Conservation (phyloP, 139 green algal species). For the Volvox africanus region DNA sequence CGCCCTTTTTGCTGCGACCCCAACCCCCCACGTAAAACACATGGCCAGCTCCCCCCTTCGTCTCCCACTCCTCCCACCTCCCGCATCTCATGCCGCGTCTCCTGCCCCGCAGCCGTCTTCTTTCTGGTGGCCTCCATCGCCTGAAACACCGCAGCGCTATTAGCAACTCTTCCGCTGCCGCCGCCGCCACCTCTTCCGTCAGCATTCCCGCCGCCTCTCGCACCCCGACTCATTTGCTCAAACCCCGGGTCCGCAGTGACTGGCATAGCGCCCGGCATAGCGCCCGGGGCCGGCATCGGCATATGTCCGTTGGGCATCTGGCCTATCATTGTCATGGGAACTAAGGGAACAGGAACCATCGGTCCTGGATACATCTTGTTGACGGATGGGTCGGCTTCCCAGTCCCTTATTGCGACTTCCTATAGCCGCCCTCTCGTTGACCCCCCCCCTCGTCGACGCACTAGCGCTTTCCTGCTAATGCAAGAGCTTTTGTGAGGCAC, state of each 20-base stretch:
- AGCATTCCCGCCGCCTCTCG: background rate
- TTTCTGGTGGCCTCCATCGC: constrained; percentile 25
- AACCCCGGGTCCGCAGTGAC: too few relatives aligned
- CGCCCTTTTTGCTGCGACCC: too few relatives aligned
- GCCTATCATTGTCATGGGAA: background rate
- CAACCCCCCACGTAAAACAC: too few relatives aligned
- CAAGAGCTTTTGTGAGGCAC: too few relatives aligned
- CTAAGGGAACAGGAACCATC: background rate
- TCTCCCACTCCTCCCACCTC: background rate
- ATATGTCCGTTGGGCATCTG: background rate
- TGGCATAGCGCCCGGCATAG: background rate
- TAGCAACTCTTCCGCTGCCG: background rate
- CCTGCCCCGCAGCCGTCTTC: constrained; percentile 38
- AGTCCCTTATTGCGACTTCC: too few relatives aligned
- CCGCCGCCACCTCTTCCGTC: background rate
- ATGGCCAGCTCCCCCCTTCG: background rate
- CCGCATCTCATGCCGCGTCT: constrained; percentile 33
- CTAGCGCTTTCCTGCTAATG: too few relatives aligned
- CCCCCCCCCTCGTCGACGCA: too few relatives aligned
- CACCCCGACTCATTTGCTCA: background rate
- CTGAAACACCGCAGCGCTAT: background rate
- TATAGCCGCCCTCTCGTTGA: too few relatives aligned
- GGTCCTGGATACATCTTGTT: background rate
- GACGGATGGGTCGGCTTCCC: too few relatives aligned
- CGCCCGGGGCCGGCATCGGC: background rate